Conservation (phyloP, 805 yeast genomes). For the Yamadazyma sp. region DNA sequence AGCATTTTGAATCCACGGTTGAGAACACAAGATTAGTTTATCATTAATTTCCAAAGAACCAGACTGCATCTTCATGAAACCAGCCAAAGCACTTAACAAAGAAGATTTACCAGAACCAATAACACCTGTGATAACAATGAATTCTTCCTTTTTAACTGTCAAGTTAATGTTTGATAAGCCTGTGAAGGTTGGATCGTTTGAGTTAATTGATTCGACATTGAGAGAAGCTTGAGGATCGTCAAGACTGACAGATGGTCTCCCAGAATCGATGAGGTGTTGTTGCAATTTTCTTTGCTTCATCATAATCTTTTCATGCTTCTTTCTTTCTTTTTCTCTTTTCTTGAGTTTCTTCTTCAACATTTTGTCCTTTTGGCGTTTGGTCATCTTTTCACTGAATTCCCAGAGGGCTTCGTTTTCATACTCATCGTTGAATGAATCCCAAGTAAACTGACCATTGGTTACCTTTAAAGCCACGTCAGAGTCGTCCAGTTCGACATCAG, state of each 20-base stretch:
- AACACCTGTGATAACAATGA: constrained; percentile 42
- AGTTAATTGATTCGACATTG: constrained; percentile 1
- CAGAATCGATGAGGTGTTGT: constrained; percentile 10
- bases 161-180: constrained; percentile 37
- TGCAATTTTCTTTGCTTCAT: constrained; percentile 8
- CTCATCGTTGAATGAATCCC: constrained; percentile 32
- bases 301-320: constrained; percentile 6
- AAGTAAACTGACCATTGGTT: constrained; percentile 27
- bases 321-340: constrained; percentile 10
- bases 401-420: constrained; percentile 23
- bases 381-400: constrained; percentile 19
- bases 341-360: constrained; percentile 15
- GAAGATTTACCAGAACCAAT: constrained; percentile 47
- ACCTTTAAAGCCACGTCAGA: constrained; percentile 23
- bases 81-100: constrained; percentile 39
- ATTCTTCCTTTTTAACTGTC: constrained; percentile 31
- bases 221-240: constrained; percentile 2
- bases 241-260: constrained; percentile 2
- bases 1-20: constrained; percentile 46
- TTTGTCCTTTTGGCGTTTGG: constrained; percentile 14
- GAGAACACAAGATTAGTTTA: constrained; percentile 34
- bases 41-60: constrained; percentile 29
- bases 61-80: constrained; percentile 32
- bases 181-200: constrained; percentile 20
- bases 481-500: constrained; percentile 7